Base-by-base conservation (phyloP, 352 stramenopile genomes). In the Globisporangium paroecandrum region DNA sequence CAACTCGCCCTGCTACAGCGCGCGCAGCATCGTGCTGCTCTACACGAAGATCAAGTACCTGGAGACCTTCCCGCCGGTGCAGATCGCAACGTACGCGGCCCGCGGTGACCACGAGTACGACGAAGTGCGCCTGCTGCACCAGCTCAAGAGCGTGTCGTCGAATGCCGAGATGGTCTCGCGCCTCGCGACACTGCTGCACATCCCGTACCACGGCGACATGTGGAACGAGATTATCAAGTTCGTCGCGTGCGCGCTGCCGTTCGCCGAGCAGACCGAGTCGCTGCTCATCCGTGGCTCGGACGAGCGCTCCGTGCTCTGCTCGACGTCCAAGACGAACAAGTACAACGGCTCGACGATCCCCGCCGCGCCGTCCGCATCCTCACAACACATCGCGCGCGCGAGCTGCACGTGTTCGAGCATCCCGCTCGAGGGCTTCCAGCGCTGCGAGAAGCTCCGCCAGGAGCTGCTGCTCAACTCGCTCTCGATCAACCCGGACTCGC, bases 381-480 rank as follows among this genome's bases (percentile, higher is more conserved):
- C 64, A 53, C 20, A 7, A n/a, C 81, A 91, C 60, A 89, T 97
- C 60, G 73, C 78, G 13, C 81, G 90, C 6, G 88, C 82, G 18
- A 95, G 85, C 64, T 97, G 90, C 75, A 97, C 90, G 41, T 93
- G 89, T 74, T 95, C 85, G 55, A 90, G 84, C 58, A 87, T 94
- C 61, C 83, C 77, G 7, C 72, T 83, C 22, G 69, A 87, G n/a
- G 83, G 73, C 3, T 94, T 93, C 63, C 76, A 77, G 27, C 75
- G 71, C 20, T 91, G 83, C 62, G 82, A 94, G 62, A 79, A 75
- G 56, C 62, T 94, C 36, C 82, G 85, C 12, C 83, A 92, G 65
- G 78, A 91, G 65, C 72, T 96, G 46, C 70, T 95, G 58, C 73
- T 94, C 32, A 89, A 92, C 49, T 81, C 87, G 36, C 75, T 94